Conservation (phyloP, 2,329 filamentous ascomycete species). For the Colletotrichum noveboracense region DNA sequence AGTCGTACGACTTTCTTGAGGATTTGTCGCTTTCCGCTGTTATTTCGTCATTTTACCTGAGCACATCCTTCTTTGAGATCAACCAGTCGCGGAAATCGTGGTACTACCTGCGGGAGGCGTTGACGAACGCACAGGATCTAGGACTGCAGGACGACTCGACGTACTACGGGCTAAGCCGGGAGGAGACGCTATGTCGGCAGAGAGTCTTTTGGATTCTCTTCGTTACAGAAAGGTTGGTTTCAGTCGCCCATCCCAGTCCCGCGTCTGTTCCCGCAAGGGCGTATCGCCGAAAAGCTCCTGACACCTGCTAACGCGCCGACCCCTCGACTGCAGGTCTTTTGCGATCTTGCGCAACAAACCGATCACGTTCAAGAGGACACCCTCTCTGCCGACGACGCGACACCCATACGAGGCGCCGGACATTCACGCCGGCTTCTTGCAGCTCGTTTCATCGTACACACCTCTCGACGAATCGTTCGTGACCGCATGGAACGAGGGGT, state of each 20-base stretch:
- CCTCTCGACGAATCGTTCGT: conserved; percentile 70
- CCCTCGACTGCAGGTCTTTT: conserved; percentile 55
- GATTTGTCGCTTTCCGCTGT: conserved; percentile 58
- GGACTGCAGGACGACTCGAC: conserved; percentile 63
- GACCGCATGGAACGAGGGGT: conserved; percentile 67
- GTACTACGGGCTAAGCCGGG: conserved; percentile 52
- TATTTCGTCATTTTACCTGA: conserved; percentile 68
- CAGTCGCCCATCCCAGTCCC: not conserved
- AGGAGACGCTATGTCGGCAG: conserved; percentile 58
- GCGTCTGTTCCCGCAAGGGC: not conserved
- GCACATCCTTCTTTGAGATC: conserved; percentile 65
- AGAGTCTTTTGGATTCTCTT: conserved; percentile 68
- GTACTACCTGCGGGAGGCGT: conserved; percentile 66
- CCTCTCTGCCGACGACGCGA: conserved; percentile 56
- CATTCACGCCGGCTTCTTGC: conserved; percentile 62
- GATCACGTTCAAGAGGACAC: conserved; percentile 65
- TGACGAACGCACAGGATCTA: conserved; percentile 63
- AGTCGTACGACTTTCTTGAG: conserved; percentile 63
- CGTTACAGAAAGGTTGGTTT: conserved; percentile 60
- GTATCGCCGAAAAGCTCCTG: not conserved
- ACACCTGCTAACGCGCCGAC: not conserved
- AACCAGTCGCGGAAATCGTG: conserved; percentile 67
- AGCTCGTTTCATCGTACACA: conserved; percentile 65
- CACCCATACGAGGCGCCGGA: conserved; percentile 57
- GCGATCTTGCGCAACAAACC: conserved; percentile 69